Percentiles rank a stretch among this genome's conserved stretches.
phyloP scores from a whole-genome alignment of 352 stramenopile species.

The Phytopythium oedochilum region DNA sequence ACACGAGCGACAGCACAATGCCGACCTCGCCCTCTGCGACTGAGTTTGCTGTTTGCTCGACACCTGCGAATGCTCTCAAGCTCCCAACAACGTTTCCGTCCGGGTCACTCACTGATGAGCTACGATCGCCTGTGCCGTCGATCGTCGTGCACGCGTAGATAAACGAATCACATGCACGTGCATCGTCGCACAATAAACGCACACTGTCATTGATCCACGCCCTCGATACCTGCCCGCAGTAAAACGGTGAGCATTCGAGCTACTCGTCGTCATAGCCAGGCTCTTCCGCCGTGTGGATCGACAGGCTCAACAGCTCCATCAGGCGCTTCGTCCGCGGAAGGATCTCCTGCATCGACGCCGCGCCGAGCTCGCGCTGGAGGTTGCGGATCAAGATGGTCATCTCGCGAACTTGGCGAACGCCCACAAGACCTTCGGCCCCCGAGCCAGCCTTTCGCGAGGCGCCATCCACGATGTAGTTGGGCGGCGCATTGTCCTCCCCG shows the following conservation, averaged over 20 bases:
- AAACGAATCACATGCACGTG: not conserved
- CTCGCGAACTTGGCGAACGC: slow-evolving; percentile 65
- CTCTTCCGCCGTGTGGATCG: slow-evolving; percentile 37
- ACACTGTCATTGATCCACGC: not conserved
- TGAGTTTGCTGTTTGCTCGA: not conserved
- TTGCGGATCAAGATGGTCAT: slow-evolving; percentile 69
- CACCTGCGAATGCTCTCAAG: not conserved
- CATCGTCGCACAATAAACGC: not conserved
- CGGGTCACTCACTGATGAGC: not conserved
- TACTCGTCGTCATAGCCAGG: slow-evolving; percentile 7
- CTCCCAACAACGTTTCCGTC: not conserved
- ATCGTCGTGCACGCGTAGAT: not conserved
- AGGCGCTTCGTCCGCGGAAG: slow-evolving; percentile 67
- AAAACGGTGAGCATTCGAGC: not conserved
- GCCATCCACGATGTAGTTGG: slow-evolving; percentile 64
- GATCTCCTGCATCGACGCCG: slow-evolving; percentile 68
- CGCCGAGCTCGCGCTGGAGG: slow-evolving; percentile 74
- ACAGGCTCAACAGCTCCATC: slow-evolving; percentile 80
- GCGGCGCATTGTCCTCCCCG: slow-evolving; percentile 7
- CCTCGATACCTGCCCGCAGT: not conserved
- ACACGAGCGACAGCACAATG: not conserved
- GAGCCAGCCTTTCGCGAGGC: slow-evolving; percentile 10
- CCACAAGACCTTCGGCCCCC: slow-evolving; percentile 26
- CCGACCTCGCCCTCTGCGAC: not conserved
- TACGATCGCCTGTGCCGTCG: not conserved